Conservation (phyloP, 192 early-diverging fungal genomes). For the Podila clonocystis region DNA sequence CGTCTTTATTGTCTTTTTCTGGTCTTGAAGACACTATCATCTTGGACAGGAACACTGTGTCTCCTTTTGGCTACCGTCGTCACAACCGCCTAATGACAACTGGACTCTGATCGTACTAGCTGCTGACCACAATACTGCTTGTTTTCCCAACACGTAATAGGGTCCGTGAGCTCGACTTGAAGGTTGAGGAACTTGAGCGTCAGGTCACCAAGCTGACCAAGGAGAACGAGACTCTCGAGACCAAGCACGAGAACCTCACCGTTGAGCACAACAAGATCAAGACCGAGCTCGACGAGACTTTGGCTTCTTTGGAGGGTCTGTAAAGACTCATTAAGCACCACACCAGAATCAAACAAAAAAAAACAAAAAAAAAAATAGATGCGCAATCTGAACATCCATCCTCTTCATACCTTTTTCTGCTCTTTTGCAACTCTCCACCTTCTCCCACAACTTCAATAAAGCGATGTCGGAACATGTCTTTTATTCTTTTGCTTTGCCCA, state of each 20-base stretch:
- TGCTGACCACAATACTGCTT: background rate
- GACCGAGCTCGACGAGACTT: slow-evolving; percentile 78
- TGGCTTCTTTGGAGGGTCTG: slow-evolving; percentile 80
- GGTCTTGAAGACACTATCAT: too few relatives aligned
- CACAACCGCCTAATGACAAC: too few relatives aligned
- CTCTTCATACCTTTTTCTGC: background rate
- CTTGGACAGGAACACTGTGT: too few relatives aligned
- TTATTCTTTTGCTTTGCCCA: too few relatives aligned
- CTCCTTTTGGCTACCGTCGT: too few relatives aligned
- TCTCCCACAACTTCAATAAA: too few relatives aligned
- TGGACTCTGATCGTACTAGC: too few relatives aligned
- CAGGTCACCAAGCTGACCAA: slow-evolving; percentile 80
- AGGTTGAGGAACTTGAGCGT: slow-evolving; percentile 88
- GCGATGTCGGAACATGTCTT: too few relatives aligned
- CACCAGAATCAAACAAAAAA: too few relatives aligned
- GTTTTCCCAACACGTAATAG: slow-evolving; percentile 12
- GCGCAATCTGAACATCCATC: background rate
- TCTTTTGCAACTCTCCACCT: too few relatives aligned
- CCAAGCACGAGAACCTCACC: slow-evolving; percentile 70
- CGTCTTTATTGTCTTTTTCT: too few relatives aligned
- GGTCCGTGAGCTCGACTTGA: slow-evolving; percentile 81
- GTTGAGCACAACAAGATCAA: slow-evolving; percentile 69
- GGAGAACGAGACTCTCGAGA: slow-evolving; percentile 72
- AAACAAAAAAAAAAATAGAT: too few relatives aligned
- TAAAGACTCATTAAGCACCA: slow-evolving; percentile 55